Evolutionary conservation across 345 rosid species (phyloP).

Genomic region (Citrus glauca): DNA sequence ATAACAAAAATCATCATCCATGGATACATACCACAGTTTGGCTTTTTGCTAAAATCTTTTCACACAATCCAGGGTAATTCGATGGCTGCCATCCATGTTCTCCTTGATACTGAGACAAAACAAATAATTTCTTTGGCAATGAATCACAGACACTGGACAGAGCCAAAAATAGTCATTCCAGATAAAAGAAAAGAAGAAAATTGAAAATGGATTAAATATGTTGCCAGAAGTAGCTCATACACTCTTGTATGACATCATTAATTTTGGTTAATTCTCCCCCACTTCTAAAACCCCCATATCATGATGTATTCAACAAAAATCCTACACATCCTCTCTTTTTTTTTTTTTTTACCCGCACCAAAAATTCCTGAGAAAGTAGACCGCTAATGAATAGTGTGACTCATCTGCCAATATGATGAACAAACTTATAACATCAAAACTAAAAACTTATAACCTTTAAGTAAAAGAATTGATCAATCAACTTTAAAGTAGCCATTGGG

Average conservation of each 20-base stretch:
- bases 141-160: neutral
- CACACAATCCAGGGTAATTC: conserved; percentile 83
- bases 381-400: neutral
- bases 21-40: conserved; percentile 83
- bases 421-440: neutral
- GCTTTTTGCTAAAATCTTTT: conserved; percentile 89
- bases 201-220: neutral
- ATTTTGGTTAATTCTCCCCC: no score
- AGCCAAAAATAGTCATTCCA: neutral
- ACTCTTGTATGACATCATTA: neutral
- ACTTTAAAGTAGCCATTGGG: neutral
- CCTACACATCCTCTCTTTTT: neutral
- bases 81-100: conserved; percentile 85
- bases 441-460: neutral
- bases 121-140: neutral
- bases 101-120: conserved; percentile 75
- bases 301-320: neutral
- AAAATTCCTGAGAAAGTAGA: no score
- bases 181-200: neutral
- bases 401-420: neutral
- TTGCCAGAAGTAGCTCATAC: neutral
- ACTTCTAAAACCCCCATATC: no score
- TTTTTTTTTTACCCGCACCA: neutral
- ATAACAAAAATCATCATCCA: neutral
- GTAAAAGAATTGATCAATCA: neutral